A percentile compares a stretch with the other conserved stretches of the same genome.
Conservation (phyloP, 495 filamentous ascomycete species). For the Neurospora sp. region DNA sequence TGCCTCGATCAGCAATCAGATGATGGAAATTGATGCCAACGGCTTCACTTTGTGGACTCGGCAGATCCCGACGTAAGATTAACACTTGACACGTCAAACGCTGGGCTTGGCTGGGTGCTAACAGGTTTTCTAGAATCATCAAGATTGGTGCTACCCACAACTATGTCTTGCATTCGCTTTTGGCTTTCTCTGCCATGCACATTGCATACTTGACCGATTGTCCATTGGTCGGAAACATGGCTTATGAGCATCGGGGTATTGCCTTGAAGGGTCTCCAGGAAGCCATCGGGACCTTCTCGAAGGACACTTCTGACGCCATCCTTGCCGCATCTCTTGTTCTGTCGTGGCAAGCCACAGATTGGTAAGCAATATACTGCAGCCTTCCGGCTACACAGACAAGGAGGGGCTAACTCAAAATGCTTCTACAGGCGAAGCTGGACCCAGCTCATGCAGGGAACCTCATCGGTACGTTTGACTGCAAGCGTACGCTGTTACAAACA, state of each 20-base stretch:
- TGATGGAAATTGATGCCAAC: slow-evolving; percentile 65
- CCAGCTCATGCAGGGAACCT: slow-evolving; percentile 84
- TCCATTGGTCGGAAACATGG: slow-evolving; percentile 71
- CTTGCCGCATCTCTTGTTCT: slow-evolving; percentile 86
- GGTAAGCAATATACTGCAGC: slow-evolving; percentile 53
- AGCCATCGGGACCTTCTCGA: slow-evolving; percentile 76
- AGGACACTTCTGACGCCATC: slow-evolving; percentile 80
- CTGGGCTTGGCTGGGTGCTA: slow-evolving; percentile 10
- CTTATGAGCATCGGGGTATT: slow-evolving; percentile 73
- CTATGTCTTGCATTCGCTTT: slow-evolving; percentile 88
- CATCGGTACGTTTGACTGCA: slow-evolving; percentile 49
- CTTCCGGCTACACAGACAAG: slow-evolving; percentile 16
- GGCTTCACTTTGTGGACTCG: slow-evolving; percentile 85
- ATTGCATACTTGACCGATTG: slow-evolving; percentile 79
- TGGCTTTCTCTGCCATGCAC: slow-evolving; percentile 86
- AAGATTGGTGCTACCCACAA: slow-evolving; percentile 66
- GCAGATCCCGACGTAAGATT: slow-evolving; percentile 76
- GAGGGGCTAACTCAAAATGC: slow-evolving; percentile 22
- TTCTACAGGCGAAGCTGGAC: slow-evolving; percentile 73
- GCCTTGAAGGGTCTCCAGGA: slow-evolving; percentile 83
- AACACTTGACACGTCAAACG: background rate
- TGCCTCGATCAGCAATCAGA: slow-evolving; percentile 71
- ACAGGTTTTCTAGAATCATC: slow-evolving; percentile 56
- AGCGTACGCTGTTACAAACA: background rate
- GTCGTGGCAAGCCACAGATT: slow-evolving; percentile 95